phyloP scores from a whole-genome alignment of 257 asterid species.

The Capsicum chinense region DNA sequence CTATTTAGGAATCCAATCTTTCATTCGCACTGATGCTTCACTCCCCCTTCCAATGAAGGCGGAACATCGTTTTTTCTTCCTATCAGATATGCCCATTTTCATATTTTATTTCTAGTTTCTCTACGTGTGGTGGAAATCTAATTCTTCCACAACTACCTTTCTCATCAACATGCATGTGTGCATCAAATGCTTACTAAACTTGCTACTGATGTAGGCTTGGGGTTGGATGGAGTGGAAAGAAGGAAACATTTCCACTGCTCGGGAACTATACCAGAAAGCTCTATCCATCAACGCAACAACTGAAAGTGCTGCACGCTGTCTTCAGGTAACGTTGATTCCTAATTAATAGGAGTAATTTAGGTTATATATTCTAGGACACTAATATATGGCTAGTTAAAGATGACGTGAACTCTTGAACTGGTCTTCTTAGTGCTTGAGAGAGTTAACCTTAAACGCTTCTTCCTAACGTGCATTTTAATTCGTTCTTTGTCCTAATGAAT shows the following conservation, averaged over 20 bases:
- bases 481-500: background rate
- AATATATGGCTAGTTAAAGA: background rate
- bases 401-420: too few species aligned
- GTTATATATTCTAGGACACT: background rate
- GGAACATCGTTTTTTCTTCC: too few species aligned
- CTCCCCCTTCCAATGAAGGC: too few species aligned
- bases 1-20: too few species aligned
- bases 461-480: background rate
- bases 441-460: background rate
- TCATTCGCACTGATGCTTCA: too few species aligned
- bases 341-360: background rate
- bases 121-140: too few species aligned
- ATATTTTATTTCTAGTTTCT: too few species aligned
- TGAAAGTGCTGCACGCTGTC: slow-evolving; percentile 94
- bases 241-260: slow-evolving; percentile 80
- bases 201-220: slow-evolving; percentile 71
- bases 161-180: too few species aligned
- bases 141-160: too few species aligned
- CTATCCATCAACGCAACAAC: slow-evolving; percentile 66
- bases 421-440: too few species aligned
- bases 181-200: background rate
- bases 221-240: slow-evolving; percentile 99
- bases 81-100: too few species aligned
- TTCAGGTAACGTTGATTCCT: slow-evolving; percentile 58
- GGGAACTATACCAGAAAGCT: slow-evolving; percentile 83